Evolutionary conservation across 352 stramenopile species (phyloP), one percentile per base, ranked within the genome.

Genomic region (Phytopythium delawarense): DNA sequence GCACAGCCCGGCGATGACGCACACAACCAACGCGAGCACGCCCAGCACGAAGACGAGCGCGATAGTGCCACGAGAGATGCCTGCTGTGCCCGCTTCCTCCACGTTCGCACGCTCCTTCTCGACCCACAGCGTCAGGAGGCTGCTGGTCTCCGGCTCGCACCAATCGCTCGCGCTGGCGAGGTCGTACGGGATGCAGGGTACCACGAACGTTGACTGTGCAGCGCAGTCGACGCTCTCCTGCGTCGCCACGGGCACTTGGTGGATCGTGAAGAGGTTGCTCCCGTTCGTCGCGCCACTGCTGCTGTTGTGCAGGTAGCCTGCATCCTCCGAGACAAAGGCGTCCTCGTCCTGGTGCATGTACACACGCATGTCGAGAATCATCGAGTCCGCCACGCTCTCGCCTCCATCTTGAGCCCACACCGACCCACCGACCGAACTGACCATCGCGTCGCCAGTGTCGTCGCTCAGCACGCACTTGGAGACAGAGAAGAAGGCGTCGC

Each of bases 201-300:
- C 69, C n/a, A 78, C 72, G 64, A 86, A 88, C 34, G 70, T 71
- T 2, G 72, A 45, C 20, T 70, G 62, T 1, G 28, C 28, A 7
- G 78, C 70, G 25, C 78, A 88, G 55, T 64, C 66, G 66, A 45
- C 9, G 70, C 35, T 8, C 44, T 56, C n/a, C 18, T 4, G 1
- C 28, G 46, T 7, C n/a, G 46, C 15, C 21, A 34, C 9, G 13
- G 65, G 50, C 3, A 67, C 55, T 56, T 88, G 76, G 60, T 81
- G 76, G 53, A 88, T 84, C 23, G 72, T 83, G 63, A 79, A 82
- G 21, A 81, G 52, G 15, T 70, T 40, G n/a, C 64, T 64, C 28
- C 28, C 28, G 28, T 32, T 32, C 28, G 28, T 32, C 28, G 2
- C 28, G 28, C 28, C 28, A 21, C 15, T 21, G 15, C 15, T 45